Evolutionary conservation across 108 stramenopile genomes (phyloP), one percentile per base, ranked within the genome.

Genomic region (Cyclotella cryptica): DNA sequence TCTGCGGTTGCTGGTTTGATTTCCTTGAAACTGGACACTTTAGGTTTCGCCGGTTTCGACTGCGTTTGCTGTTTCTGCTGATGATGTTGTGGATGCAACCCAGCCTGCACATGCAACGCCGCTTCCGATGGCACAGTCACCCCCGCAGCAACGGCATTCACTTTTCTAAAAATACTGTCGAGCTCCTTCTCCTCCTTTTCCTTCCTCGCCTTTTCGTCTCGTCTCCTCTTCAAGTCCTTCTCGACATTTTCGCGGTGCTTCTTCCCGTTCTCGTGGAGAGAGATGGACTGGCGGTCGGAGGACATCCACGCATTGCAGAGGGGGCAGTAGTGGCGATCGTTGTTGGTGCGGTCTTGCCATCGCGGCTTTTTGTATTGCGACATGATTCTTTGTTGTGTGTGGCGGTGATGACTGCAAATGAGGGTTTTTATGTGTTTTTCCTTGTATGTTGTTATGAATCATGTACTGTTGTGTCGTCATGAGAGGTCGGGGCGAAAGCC

Each of bases 301-400:
- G 87, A 90, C 91, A 92, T 93, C 95, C 95, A 96, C 0, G 71
- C 85, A 62, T 96, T 96, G 82, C 95, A 96, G 7, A 89, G 71
- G 13, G 84, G 74, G 69, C 95, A 96, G 74, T 93, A 93, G 71
- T 96, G 91, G 0, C 95, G 89, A 61, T 88, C 88, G 71, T 86
- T 83, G 74, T 81, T 68, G n/a, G 61, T 62, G 14, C 29, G 61
- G 40, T 62, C 61, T 62, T 62, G 61, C 61, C 61, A 62, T 62
- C 15, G 5, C 13, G 49, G 19, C 19, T 51, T 51, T 19, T 51
- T 51, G 49, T 41, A 12, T 62, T 62, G n/a, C 12, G 55, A 57
- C 55, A 57, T 57, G 55, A 12, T 57, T 57, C 24, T 1, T 57
- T 54, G 53, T 12, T n/a, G n/a, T n/a, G n/a, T n/a, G n/a, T n/a